phyloP scores from a whole-genome alignment of 2,329 filamentous ascomycete species.

The Tolypocladium album region DNA sequence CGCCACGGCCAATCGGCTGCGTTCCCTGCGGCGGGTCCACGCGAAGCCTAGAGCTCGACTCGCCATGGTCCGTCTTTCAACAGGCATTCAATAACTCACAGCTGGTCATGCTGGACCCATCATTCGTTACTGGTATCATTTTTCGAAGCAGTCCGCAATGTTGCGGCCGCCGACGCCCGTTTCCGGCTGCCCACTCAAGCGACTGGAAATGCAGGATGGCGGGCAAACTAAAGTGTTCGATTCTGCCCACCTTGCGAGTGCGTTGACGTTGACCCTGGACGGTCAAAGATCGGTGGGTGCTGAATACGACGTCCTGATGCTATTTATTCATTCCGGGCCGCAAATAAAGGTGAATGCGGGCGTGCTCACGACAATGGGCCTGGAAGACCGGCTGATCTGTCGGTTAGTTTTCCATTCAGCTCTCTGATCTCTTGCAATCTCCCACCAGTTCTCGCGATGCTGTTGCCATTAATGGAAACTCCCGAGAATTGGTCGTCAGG shows the following conservation, averaged over 20 bases:
- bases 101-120: background rate
- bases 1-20: constrained; percentile 13
- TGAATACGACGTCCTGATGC: constrained; percentile 10
- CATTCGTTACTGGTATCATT: background rate
- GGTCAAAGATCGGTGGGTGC: constrained; percentile 9
- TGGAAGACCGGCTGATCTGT: background rate
- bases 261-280: constrained; percentile 17
- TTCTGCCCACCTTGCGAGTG: constrained; percentile 7
- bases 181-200: constrained; percentile 15
- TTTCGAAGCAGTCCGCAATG: constrained; percentile 7
- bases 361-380: background rate
- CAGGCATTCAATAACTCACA: background rate
- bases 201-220: constrained; percentile 17
- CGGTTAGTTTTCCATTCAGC: constrained; percentile 16
- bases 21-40: too few relatives aligned
- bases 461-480: constrained; percentile 10
- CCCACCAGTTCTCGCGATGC: constrained; percentile 5
- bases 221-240: constrained; percentile 10
- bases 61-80: background rate
- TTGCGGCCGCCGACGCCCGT: constrained; percentile 17
- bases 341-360: constrained; percentile 13
- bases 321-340: constrained; percentile 13
- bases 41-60: background rate
- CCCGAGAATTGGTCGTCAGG: constrained; percentile 12
- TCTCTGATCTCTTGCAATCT: constrained; percentile 13